These are phyloP conservation scores for cucumber (Cucumis sativus) DNA, from an alignment of 306 rosid genomes.

Conservation along the genomic window Cucumber_9930_V3 NC_026657.2:29485001-29485500, in stretches of 20 bases:
- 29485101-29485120: background rate
- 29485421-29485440: background rate
- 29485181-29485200: no score
- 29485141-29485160: background rate
- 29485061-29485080: background rate
- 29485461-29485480: background rate
- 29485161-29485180: background rate
- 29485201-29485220: background rate
- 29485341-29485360: no score
- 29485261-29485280: no score
- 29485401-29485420: background rate
- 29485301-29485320: no score
- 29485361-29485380: no score
- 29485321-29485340: no score
- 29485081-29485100: background rate
- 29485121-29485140: background rate
- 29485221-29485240: background rate
- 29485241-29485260: no score
- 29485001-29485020: slow-evolving; percentile 4
- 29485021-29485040: background rate
- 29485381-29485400: background rate
- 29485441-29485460: background rate
- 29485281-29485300: no score
- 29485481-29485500: background rate
- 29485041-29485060: background rate